A percentile compares a stretch with the other conserved stretches of the same genome.
These are phyloP conservation scores for Linnemannia schmuckeri DNA, from an alignment of 192 early-diverging fungal species.

Conservation along the genomic window DNA sequence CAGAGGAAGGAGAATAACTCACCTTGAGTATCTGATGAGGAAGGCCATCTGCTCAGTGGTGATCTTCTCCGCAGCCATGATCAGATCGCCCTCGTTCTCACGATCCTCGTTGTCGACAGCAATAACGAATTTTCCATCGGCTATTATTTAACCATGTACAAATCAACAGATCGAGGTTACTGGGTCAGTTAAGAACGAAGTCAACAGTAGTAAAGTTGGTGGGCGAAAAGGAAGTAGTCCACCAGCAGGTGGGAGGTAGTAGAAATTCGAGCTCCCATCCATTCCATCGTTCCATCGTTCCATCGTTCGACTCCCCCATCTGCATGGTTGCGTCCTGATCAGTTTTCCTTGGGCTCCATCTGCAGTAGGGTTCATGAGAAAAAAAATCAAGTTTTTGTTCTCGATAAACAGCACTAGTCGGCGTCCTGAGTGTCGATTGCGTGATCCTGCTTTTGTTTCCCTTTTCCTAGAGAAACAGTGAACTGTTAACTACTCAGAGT, in stretches of 20 bases:
- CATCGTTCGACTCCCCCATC: too few species aligned
- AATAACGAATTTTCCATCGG: conserved; percentile 86
- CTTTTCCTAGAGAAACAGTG: too few species aligned
- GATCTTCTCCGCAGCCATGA: conserved; percentile 94
- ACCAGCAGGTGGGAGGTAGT: not conserved
- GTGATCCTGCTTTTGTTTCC: too few species aligned
- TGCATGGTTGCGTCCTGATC: too few species aligned
- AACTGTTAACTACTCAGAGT: too few species aligned
- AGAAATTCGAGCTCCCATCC: too few species aligned
- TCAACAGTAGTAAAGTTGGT: not conserved
- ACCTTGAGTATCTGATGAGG: conserved; percentile 94
- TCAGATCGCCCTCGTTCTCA: conserved; percentile 99
- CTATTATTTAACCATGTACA: conserved; percentile 41
- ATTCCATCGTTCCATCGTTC: too few species aligned
- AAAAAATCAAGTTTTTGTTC: not conserved
- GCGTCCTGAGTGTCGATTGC: too few species aligned
- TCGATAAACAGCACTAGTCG: too few species aligned
- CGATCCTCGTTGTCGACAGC: conserved; percentile 98
- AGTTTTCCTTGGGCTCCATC: not conserved
- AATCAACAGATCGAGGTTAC: not conserved
- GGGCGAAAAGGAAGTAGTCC: not conserved
- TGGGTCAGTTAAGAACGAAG: not conserved
- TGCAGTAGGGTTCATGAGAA: not conserved
- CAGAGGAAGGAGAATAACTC: not conserved
- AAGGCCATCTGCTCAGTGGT: conserved; percentile 96